Evolutionary conservation across 2,329 filamentous ascomycete species (phyloP).

Genomic region (Penicillium sp.): DNA sequence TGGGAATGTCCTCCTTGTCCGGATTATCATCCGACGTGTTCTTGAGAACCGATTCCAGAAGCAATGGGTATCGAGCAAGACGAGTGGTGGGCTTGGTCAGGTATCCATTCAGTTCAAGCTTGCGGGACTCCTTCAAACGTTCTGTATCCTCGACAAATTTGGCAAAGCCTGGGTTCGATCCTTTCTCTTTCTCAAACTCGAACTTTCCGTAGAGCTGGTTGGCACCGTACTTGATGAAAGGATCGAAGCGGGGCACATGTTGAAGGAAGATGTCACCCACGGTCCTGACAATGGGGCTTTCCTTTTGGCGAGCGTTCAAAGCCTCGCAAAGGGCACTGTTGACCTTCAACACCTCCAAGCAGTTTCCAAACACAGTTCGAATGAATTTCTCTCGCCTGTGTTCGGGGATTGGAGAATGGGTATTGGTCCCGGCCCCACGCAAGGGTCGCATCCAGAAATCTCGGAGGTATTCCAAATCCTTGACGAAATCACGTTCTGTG

Average conservation of each 20-base stretch:
- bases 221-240: conserved; percentile 94
- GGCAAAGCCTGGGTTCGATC: conserved; percentile 78
- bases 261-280: conserved; percentile 94
- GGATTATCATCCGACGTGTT: conserved; percentile 86
- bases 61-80: conserved; percentile 86
- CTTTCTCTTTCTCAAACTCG: conserved; percentile 95
- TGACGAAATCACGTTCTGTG: conserved; percentile 97
- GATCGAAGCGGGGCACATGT: conserved; percentile 87
- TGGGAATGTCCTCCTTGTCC: conserved; percentile 89
- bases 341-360: conserved; percentile 89
- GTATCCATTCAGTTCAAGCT: conserved; percentile 95
- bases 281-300: conserved; percentile 82
- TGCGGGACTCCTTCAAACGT: conserved; percentile 91
- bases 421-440: conserved; percentile 65
- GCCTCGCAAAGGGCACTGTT: conserved; percentile 85
- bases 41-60: conserved; percentile 89
- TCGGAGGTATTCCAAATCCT: conserved; percentile 93
- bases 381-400: conserved; percentile 88
- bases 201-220: conserved; percentile 97
- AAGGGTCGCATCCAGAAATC: conserved; percentile 99
- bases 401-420: conserved; percentile 81
- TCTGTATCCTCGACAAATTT: conserved; percentile 97
- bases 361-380: conserved; percentile 92
- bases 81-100: conserved; percentile 96
- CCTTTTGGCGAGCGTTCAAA: conserved; percentile 88